These are phyloP conservation scores for Entomortierella lignicola DNA, from an alignment of 192 early-diverging fungal species.

Conservation along the genomic window DNA sequence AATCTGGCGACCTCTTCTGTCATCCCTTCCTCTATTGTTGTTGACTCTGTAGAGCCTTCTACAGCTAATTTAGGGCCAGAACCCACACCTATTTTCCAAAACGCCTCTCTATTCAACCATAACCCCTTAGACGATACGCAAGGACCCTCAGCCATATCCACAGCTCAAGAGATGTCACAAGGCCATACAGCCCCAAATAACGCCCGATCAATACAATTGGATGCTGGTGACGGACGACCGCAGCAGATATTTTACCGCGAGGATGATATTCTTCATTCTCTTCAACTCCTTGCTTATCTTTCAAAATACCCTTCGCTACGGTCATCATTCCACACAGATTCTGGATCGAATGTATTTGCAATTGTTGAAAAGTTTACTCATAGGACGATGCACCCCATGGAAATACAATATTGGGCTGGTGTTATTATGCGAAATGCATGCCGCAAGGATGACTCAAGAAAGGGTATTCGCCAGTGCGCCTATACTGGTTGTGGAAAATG, in stretches of 20 bases:
- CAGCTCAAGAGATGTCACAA: constrained; percentile 20
- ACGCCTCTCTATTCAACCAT: constrained; percentile 23
- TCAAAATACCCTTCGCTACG: constrained; percentile 90
- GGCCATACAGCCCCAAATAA: constrained; percentile 18
- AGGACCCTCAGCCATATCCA: constrained; percentile 6
- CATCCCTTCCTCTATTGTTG: constrained; percentile 2
- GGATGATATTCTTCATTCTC: constrained; percentile 84
- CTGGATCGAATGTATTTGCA: constrained; percentile 76
- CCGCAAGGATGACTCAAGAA: constrained; percentile 76
- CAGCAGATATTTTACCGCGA: constrained; percentile 72
- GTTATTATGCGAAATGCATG: constrained; percentile 87
- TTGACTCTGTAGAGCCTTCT: constrained; percentile 16
- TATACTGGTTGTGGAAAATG: constrained; percentile 82
- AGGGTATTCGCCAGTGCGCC: constrained; percentile 82
- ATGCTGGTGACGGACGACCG: constrained; percentile 30
- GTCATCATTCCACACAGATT: constrained; percentile 62
- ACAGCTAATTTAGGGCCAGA: constrained; percentile 21
- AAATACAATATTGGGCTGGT: constrained; percentile 79
- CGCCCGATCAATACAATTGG: constrained; percentile 33
- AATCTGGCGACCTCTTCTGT: constrained; percentile 4
- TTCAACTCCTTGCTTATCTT: constrained; percentile 90
- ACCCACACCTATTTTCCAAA: constrained; percentile 7
- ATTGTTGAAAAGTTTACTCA: constrained; percentile 82
- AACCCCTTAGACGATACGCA: constrained; percentile 11
- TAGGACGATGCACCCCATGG: constrained; percentile 67